Base-by-base conservation (phyloP, 495 filamentous ascomycete species). In the Hapsidospora chrysogenum region DNA sequence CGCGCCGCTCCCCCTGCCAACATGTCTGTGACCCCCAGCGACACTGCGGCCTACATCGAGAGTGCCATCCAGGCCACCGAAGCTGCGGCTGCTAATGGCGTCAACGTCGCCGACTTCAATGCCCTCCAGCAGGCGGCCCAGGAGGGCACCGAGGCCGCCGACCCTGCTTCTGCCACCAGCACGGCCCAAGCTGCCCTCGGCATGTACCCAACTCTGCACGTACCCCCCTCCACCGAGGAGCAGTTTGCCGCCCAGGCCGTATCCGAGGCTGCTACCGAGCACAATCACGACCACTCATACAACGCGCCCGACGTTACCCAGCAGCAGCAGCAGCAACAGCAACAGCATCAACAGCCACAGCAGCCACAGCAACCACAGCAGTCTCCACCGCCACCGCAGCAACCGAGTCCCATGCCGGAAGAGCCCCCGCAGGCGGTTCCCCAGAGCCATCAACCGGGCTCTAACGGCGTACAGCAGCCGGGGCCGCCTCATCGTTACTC, bases 141-240 rank as follows among this genome's bases (percentile, higher is more conserved):
- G 9, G 62, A 68, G 17, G 53, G 63, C 40, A 55, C 58, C 27
- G 65, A 62, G 20, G 41, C 52, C 13, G 43, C 61, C 11, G 63
- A 67, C 34, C 53, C 61, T 33, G 49, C 56, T 30, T 63, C 60
- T 33, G 63, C 60, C 29, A 70, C 74, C n/a, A 78, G 69, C 32
- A 78, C 77, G 19, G 75, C 76, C 16, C 76, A 77, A 13, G 78
- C 77, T n/a, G 70, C 77, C 18, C 60, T 74, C 19, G 74, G 72
- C 33, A 65, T 71, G 46, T 78, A 76, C 49, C 73, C 72, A 14
- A 68, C 68, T 13, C 67, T 84, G 45, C 80, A 74, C 34, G 68
- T 82, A 6, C 78, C 78, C 3, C 76, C 75, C 45, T 56, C 73
- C 3, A 84, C 78, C 1, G 76, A 81, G 41, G 65, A 79, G 38